phyloP scores from a whole-genome alignment of 495 filamentous ascomycete genomes.

The Penicillium cinerascens region DNA sequence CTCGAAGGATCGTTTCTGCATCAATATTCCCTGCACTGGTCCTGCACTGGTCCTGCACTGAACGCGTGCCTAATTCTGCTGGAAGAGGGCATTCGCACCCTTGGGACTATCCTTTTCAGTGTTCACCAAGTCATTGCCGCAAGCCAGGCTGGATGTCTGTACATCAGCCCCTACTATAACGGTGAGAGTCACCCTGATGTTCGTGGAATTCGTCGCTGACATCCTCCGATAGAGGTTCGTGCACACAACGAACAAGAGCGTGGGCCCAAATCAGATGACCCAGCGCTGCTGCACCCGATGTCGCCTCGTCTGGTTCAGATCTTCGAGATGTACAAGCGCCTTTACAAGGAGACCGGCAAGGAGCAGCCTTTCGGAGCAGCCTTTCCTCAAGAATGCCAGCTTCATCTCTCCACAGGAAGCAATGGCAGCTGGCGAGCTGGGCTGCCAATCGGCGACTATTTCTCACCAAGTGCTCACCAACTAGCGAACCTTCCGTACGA shows the following conservation, averaged over 20 bases:
- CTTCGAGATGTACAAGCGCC: slow-evolving; percentile 29
- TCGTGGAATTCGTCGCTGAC: background rate
- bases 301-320: slow-evolving; percentile 38
- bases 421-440: slow-evolving; percentile 21
- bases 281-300: slow-evolving; percentile 36
- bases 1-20: slow-evolving; percentile 47
- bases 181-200: slow-evolving; percentile 8
- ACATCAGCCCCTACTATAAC: slow-evolving; percentile 54
- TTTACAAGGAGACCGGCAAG: slow-evolving; percentile 40
- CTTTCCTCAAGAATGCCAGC: slow-evolving; percentile 34
- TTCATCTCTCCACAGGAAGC: slow-evolving; percentile 16
- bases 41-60: slow-evolving; percentile 55
- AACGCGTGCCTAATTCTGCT: slow-evolving; percentile 51
- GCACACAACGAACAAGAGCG: slow-evolving; percentile 27
- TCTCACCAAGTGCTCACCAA: slow-evolving; percentile 18
- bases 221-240: slow-evolving; percentile 8
- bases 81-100: slow-evolving; percentile 44
- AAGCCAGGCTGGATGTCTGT: slow-evolving; percentile 49
- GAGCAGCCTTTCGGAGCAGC: slow-evolving; percentile 39
- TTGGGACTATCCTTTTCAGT: slow-evolving; percentile 56
- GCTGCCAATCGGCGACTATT: slow-evolving; percentile 20
- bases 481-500: slow-evolving; percentile 21
- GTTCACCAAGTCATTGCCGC: slow-evolving; percentile 55
- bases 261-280: slow-evolving; percentile 32
- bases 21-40: slow-evolving; percentile 59